Conservation (phyloP, 306 rosid species). For the Acacia acuminata region DNA sequence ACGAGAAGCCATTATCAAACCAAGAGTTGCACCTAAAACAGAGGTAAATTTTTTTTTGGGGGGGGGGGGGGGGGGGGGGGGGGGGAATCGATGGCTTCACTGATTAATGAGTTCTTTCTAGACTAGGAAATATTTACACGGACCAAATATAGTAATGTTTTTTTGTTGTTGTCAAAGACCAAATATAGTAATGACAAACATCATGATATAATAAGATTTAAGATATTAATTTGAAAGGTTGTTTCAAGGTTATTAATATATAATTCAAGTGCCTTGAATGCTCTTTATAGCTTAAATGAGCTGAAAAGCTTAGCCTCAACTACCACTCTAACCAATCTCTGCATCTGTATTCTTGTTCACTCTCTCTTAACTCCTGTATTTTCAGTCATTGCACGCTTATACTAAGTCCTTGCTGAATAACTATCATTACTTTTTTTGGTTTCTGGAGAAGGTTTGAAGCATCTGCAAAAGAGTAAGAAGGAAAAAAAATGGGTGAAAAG, state of each 20-base stretch:
- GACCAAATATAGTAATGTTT: background rate
- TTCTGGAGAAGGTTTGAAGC: conserved; percentile 21
- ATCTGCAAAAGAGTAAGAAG: conserved; percentile 32
- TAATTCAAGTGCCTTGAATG: conserved; percentile 5
- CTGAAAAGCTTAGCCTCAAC: conserved; percentile 18
- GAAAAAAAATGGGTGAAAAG: conserved; percentile 23
- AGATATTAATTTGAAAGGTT: background rate
- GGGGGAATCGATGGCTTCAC: background rate
- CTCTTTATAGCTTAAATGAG: conserved; percentile 30
- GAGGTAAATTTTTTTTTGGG: background rate
- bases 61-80: too few species aligned
- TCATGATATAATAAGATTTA: background rate
- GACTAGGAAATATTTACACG: background rate
- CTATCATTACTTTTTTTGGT: background rate
- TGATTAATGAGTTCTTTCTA: background rate
- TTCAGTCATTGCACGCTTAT: background rate
- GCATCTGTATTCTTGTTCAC: conserved; percentile 11
- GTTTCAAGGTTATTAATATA: background rate
- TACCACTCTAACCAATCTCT: conserved; percentile 21
- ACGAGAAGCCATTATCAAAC: background rate
- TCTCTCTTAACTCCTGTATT: background rate
- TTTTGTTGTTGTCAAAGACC: too few species aligned
- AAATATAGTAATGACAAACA: background rate
- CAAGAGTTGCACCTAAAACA: conserved; percentile 13
- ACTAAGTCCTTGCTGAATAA: background rate